Evolutionary conservation across 2,329 filamentous ascomycete species (phyloP).

Genomic region (Cytospora leucostoma): DNA sequence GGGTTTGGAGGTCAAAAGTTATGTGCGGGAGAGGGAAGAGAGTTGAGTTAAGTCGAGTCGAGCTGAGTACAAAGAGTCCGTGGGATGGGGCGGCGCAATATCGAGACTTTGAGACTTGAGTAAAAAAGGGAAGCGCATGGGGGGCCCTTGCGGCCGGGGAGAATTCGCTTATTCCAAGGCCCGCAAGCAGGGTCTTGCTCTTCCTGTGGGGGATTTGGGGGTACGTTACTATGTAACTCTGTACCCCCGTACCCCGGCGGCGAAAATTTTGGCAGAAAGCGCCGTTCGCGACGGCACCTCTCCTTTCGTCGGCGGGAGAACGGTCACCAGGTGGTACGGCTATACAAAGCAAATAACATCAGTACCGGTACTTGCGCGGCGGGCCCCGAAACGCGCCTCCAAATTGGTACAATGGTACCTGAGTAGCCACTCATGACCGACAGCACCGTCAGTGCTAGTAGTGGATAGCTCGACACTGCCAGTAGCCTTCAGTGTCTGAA

Average conservation of each 20-base stretch:
- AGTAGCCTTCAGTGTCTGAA: not conserved
- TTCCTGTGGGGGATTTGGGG: not conserved
- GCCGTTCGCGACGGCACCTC: not conserved
- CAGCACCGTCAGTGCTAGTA: no score
- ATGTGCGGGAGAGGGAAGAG: not conserved
- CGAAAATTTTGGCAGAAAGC: not conserved
- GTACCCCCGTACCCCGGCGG: not conserved
- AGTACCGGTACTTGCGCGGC: no score
- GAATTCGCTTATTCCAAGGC: not conserved
- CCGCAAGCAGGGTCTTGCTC: no score
- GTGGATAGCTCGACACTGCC: not conserved
- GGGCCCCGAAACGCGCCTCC: no score
- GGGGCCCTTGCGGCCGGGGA: not conserved
- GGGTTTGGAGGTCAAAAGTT: no score
- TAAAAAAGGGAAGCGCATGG: not conserved
- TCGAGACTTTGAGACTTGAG: not conserved
- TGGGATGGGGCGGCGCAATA: slow-evolving; percentile 1
- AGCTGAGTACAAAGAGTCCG: not conserved
- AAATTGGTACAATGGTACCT: no score
- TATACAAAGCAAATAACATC: not conserved
- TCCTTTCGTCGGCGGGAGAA: not conserved
- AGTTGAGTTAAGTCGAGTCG: not conserved
- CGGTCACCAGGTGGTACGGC: not conserved
- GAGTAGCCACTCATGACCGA: no score
- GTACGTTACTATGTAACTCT: not conserved